Percentiles rank a stretch among this genome's conserved stretches.
Evolutionary conservation across 225 moss, liverwort and hornwort species (phyloP).

Genomic region (Bryum argenteum): DNA sequence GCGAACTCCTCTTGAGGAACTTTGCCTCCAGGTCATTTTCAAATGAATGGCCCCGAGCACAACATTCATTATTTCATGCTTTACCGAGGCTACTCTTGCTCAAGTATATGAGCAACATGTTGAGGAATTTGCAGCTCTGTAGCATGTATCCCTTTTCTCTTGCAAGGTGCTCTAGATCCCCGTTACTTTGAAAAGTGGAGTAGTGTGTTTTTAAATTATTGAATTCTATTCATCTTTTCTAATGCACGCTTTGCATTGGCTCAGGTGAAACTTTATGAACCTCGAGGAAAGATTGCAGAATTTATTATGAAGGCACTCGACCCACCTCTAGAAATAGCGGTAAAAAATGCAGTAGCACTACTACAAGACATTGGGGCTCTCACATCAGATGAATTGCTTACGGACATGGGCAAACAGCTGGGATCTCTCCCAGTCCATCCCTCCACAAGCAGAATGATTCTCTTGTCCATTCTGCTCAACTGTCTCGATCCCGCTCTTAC

Average conservation of each 20-base stretch:
- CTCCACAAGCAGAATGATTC: constrained; percentile 97
- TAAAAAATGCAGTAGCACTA: constrained; percentile 75
- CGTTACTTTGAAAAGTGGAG: constrained; percentile 6
- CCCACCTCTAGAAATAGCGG: constrained; percentile 83
- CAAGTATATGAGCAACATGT: not conserved
- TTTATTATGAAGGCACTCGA: constrained; percentile 89
- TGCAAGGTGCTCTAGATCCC: constrained; percentile 4
- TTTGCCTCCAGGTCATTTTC: constrained; percentile 74
- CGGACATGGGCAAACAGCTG: constrained; percentile 92
- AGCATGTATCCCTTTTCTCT: constrained; percentile 21
- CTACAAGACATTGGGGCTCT: constrained; percentile 97
- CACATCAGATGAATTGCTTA: constrained; percentile 83
- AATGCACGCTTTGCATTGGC: constrained; percentile 17
- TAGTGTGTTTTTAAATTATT: not conserved
- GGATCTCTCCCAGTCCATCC: constrained; percentile 96
- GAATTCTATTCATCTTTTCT: not conserved
- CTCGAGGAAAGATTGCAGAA: constrained; percentile 61
- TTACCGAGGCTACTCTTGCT: constrained; percentile 10
- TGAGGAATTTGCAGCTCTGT: constrained; percentile 3
- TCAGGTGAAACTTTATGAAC: constrained; percentile 70
- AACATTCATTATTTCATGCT: not conserved
- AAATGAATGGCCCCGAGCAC: constrained; percentile 13
- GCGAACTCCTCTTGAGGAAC: constrained; percentile 93
- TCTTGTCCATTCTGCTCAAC: constrained; percentile 85
- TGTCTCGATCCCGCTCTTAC: constrained; percentile 96